Percentiles rank a stretch among this genome's conserved stretches.
Conservation (phyloP, 768 basidiomycete species). For the Lactifluus pinguis region DNA sequence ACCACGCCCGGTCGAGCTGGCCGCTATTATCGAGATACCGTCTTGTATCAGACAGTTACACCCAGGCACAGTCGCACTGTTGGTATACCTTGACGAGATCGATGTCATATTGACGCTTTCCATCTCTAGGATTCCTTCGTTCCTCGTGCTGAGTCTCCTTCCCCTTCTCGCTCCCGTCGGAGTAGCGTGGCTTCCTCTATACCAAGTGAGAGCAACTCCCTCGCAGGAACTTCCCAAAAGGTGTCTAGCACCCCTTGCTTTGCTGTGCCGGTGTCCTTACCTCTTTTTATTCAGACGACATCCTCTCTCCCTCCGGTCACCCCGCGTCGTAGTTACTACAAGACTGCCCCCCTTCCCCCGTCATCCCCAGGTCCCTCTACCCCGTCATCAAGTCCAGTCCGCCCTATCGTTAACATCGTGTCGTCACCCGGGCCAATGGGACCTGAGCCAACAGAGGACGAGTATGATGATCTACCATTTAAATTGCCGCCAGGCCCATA, state of each 20-base stretch:
- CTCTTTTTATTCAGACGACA: conserved; percentile 22
- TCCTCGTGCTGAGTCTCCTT: conserved; percentile 18
- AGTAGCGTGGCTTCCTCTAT: conserved; percentile 17
- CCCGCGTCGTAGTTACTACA: conserved; percentile 34
- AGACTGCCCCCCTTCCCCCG: conserved; percentile 41
- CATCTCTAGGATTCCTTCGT: conserved; percentile 9
- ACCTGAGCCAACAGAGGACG: conserved; percentile 52
- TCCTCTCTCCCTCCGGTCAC: conserved; percentile 40
- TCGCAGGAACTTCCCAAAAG: conserved; percentile 24
- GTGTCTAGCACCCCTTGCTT: conserved; percentile 21
- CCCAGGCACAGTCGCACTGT: conserved; percentile 12
- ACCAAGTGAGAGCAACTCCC: conserved; percentile 15
- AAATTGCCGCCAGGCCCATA: conserved; percentile 80
- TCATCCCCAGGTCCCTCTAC: conserved; percentile 56
- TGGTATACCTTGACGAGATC: not conserved
- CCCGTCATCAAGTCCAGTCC: conserved; percentile 54
- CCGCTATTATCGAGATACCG: conserved; percentile 19
- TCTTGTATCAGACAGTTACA: conserved; percentile 17
- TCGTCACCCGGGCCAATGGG: conserved; percentile 80
- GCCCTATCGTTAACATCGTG: conserved; percentile 58
- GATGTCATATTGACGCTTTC: not conserved
- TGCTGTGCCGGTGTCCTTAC: conserved; percentile 24
- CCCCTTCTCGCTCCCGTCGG: conserved; percentile 17
- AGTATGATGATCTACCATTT: conserved; percentile 61
- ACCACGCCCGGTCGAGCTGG: conserved; percentile 14